phyloP scores from a whole-genome alignment of 2,329 filamentous ascomycete species.

The Trichoderma arundinaceum region DNA sequence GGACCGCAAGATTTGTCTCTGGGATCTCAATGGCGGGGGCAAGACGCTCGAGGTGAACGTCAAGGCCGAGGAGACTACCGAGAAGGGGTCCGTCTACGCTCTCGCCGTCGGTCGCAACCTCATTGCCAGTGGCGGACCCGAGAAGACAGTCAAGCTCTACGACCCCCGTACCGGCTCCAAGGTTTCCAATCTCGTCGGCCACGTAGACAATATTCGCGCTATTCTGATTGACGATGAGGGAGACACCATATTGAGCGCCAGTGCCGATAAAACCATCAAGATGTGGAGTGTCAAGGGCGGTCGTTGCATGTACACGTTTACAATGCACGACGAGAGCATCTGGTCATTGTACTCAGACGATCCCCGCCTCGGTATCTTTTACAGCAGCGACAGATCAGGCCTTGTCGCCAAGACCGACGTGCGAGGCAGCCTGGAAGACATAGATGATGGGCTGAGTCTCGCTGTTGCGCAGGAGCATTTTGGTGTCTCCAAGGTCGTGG shows the following conservation, averaged over 20 bases:
- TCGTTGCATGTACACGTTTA: constrained; percentile 95
- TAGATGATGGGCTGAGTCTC: constrained; percentile 87
- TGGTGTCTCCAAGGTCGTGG: constrained; percentile 71
- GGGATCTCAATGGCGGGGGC: constrained; percentile 88
- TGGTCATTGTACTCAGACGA: constrained; percentile 94
- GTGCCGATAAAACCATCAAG: constrained; percentile 96
- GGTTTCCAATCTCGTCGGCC: constrained; percentile 94
- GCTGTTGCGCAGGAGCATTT: constrained; percentile 93
- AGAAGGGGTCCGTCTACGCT: constrained; percentile 96
- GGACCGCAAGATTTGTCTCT: constrained; percentile 88
- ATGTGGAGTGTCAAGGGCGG: constrained; percentile 96
- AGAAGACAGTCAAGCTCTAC: constrained; percentile 91
- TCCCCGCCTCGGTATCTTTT: constrained; percentile 85
- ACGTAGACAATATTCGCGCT: constrained; percentile 91
- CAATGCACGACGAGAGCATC: constrained; percentile 98
- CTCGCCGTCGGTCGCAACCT: constrained; percentile 80
- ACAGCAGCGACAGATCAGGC: constrained; percentile 91
- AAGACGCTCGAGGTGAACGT: constrained; percentile 87
- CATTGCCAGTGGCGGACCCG: constrained; percentile 89
- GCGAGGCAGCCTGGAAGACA: constrained; percentile 65
- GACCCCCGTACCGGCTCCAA: constrained; percentile 86
- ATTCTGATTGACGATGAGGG: constrained; percentile 88
- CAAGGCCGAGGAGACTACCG: constrained; percentile 77
- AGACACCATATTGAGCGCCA: constrained; percentile 90
- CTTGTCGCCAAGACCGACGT: constrained; percentile 97